A percentile compares a stretch with the other conserved stretches of the same genome.
Evolutionary conservation across 1,139 yeast species (phyloP).

Genomic region (Pichia sp.): DNA sequence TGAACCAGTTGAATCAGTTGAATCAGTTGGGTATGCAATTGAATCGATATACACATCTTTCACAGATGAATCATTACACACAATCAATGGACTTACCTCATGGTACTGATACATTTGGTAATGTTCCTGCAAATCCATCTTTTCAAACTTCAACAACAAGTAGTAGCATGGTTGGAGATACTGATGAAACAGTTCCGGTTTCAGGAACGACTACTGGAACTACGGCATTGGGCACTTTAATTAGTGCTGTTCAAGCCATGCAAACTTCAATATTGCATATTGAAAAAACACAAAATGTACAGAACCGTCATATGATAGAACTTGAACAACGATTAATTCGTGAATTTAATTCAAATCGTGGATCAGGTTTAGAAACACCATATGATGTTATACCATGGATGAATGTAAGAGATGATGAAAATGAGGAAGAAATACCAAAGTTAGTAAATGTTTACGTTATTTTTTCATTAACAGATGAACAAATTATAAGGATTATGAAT

Average conservation of each 20-base stretch:
- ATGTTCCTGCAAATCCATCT: no score
- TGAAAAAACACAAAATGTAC: constrained; percentile 9
- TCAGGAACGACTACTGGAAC: no score
- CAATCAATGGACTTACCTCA: no score
- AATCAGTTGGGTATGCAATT: not conserved
- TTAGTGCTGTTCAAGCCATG: constrained; percentile 9
- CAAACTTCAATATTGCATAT: constrained; percentile 13
- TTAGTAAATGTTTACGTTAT: constrained; percentile 22
- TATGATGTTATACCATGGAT: constrained; percentile 26
- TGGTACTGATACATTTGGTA: no score
- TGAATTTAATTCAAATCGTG: constrained; percentile 22
- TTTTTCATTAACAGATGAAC: constrained; percentile 20
- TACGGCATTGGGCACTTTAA: no score
- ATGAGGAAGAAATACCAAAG: constrained; percentile 20
- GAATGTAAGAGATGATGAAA: constrained; percentile 16
- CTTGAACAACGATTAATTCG: constrained; percentile 27
- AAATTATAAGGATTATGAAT: not conserved
- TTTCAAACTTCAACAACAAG: no score
- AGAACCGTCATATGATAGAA: constrained; percentile 17
- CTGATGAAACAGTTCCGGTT: no score
- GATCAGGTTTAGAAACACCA: constrained; percentile 26
- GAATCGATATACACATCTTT: no score
- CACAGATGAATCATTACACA: no score
- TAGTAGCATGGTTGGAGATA: no score
- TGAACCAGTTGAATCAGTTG: not conserved